phyloP scores from a whole-genome alignment of 306 rosid species.

The Corylus americana region DNA sequence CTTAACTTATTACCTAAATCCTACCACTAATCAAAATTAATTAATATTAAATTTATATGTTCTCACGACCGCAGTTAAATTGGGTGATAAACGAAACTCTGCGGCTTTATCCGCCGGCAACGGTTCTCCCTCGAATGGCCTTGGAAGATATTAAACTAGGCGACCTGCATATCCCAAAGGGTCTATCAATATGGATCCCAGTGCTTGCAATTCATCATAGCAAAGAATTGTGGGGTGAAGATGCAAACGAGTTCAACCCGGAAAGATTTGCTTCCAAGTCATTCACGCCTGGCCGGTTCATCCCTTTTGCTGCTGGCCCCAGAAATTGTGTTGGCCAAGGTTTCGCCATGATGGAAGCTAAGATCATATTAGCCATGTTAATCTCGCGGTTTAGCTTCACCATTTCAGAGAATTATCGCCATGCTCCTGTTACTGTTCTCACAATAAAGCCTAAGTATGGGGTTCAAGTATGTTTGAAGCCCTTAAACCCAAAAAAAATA shows the following conservation, averaged over 20 bases:
- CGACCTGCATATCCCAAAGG: constrained; percentile 83
- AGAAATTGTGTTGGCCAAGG: constrained; percentile 89
- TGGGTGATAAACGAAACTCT: constrained; percentile 95
- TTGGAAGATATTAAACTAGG: constrained; percentile 83
- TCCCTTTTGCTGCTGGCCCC: constrained; percentile 88
- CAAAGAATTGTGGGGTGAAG: constrained; percentile 85
- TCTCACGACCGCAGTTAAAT: constrained; percentile 53
- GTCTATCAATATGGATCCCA: constrained; percentile 93
- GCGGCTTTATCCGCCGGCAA: constrained; percentile 91
- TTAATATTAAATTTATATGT: neutral
- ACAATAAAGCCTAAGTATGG: constrained; percentile 92
- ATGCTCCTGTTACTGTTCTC: constrained; percentile 87
- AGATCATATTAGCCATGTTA: constrained; percentile 81
- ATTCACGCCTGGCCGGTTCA: constrained; percentile 64
- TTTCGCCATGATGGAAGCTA: constrained; percentile 94
- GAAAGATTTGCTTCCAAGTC: constrained; percentile 77
- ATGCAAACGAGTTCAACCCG: constrained; percentile 90
- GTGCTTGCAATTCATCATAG: constrained; percentile 95
- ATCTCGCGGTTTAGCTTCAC: constrained; percentile 70
- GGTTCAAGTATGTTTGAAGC: constrained; percentile 81
- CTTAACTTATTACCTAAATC: neutral
- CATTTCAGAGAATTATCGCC: constrained; percentile 67
- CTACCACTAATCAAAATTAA: neutral
- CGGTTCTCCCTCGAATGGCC: constrained; percentile 87
- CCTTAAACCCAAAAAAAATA: constrained; percentile 41